Evolutionary conservation across 2,329 filamentous ascomycete species (phyloP).

Genomic region (Fusarium annulatum): DNA sequence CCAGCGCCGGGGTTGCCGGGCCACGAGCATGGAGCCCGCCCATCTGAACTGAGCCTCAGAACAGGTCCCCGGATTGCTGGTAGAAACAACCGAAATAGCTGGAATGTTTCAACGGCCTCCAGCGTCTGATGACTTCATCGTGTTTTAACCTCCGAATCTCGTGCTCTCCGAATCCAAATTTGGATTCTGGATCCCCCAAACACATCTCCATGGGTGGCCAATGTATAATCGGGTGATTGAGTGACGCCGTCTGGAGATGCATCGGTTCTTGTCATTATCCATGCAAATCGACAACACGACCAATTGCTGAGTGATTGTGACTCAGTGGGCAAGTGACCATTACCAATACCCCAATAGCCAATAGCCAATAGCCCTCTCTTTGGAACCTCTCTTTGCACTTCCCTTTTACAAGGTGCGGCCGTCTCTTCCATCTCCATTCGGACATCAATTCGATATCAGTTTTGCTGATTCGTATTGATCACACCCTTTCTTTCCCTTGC

Average conservation of each 20-base stretch:
- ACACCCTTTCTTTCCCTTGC: constrained; percentile 27
- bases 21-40: constrained; percentile 20
- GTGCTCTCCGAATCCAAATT: not conserved
- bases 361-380: not conserved
- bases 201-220: constrained; percentile 14
- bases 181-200: constrained; percentile 30
- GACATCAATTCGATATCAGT: constrained; percentile 7
- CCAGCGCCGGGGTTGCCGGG: constrained; percentile 40
- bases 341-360: not conserved
- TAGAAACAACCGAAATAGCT: constrained; percentile 24
- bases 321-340: constrained; percentile 26
- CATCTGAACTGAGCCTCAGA: constrained; percentile 22
- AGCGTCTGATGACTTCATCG: constrained; percentile 37
- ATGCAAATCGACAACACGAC: constrained; percentile 4
- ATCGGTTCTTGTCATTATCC: not conserved
- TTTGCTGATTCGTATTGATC: constrained; percentile 24
- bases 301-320: constrained; percentile 31
- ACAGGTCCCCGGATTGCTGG: constrained; percentile 26
- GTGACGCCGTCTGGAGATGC: constrained; percentile 14
- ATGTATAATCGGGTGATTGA: constrained; percentile 12
- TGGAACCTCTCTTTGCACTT: constrained; percentile 18
- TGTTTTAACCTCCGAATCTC: constrained; percentile 11
- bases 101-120: constrained; percentile 23
- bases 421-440: constrained; percentile 15
- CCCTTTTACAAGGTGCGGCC: constrained; percentile 2